These are phyloP conservation scores for Blastobotrys malaysiensis DNA, from an alignment of 1,139 yeast species.

Conservation along the genomic window DNA sequence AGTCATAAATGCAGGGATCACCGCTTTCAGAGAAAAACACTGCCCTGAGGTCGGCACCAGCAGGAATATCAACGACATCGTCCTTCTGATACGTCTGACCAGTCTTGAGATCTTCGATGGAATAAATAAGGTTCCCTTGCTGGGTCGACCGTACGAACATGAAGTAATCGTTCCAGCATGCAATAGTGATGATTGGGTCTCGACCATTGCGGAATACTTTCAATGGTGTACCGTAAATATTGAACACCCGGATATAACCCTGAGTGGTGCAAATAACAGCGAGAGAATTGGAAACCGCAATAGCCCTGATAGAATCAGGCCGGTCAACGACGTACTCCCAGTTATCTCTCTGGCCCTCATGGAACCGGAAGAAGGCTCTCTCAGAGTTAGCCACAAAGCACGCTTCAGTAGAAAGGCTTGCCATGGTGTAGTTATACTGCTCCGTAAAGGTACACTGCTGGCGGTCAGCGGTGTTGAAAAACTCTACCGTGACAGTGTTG, in stretches of 20 bases:
- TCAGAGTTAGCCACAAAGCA: slow-evolving; percentile 49
- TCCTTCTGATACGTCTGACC: slow-evolving; percentile 37
- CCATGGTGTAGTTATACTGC: slow-evolving; percentile 61
- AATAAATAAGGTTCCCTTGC: slow-evolving; percentile 18
- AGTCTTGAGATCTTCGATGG: slow-evolving; percentile 35
- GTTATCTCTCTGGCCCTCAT: slow-evolving; percentile 30
- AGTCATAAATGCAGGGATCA: slow-evolving; percentile 83
- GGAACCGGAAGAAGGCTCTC: slow-evolving; percentile 30
- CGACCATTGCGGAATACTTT: slow-evolving; percentile 44
- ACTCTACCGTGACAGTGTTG: slow-evolving; percentile 74
- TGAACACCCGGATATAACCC: slow-evolving; percentile 53
- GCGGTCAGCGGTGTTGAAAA: slow-evolving; percentile 75
- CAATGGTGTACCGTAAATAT: slow-evolving; percentile 52
- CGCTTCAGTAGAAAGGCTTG: slow-evolving; percentile 65
- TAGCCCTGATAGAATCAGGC: slow-evolving; percentile 45
- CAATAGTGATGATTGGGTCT: slow-evolving; percentile 50
- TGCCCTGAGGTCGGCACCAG: slow-evolving; percentile 37
- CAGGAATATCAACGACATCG: slow-evolving; percentile 33
- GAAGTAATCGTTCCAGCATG: slow-evolving; percentile 44
- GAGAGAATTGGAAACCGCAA: slow-evolving; percentile 46
- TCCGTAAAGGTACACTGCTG: slow-evolving; percentile 87
- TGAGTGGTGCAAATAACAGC: slow-evolving; percentile 50
- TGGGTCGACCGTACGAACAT: slow-evolving; percentile 36
- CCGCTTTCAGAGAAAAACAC: slow-evolving; percentile 78
- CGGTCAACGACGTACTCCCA: slow-evolving; percentile 39